Base-by-base conservation (phyloP, 768 basidiomycete genomes). In the Clathrus columnatus region DNA sequence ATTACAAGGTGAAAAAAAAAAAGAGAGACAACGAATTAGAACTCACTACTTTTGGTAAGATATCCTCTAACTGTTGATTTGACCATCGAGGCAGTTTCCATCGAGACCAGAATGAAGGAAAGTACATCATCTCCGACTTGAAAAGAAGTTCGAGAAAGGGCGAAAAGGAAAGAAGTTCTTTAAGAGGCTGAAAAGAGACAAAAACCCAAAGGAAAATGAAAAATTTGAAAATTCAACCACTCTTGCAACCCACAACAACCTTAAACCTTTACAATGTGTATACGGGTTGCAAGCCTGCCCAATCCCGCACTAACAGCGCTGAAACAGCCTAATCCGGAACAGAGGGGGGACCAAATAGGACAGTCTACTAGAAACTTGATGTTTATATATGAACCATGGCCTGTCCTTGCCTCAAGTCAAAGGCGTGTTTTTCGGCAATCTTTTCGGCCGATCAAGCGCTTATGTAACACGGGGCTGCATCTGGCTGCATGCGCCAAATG, bases 231-330 rank as follows among this genome's bases (percentile, higher is more conserved):
- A 14, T 36, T 14, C 36, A 14, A 14, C 36, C n/a, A 36, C 36
- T 36, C 36, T 36, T 36, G n/a, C n/a, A n/a, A n/a, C n/a, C 36
- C n/a, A 36, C 36, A 14, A 36, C 36, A 11, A 36, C 36, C 36
- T 11, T 36, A 36, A 36, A 36, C 36, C 11, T 14, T 20, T 47
- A 20, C 46, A 47, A 47, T 23, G 46, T 47, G 46, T 47, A 11
- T 47, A 47, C 26, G 46, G 46, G 21, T 47, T 47, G 46, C 21
- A 47, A 47, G 46, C 46, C 46, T 47, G 46, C 46, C 46, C 46
- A 47, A 47, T 47, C 21, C 26, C 46, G 18, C 46, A 47, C 46
- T 18, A 14, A 23, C 46, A 47, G 46, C 46, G 10, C 46, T 47
- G 46, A 36, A 36, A 28, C 46, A 47, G 46, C 46, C 46, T 20